Conservation (phyloP, 257 asterid species). For the Dorcoceras hygrometricum region DNA sequence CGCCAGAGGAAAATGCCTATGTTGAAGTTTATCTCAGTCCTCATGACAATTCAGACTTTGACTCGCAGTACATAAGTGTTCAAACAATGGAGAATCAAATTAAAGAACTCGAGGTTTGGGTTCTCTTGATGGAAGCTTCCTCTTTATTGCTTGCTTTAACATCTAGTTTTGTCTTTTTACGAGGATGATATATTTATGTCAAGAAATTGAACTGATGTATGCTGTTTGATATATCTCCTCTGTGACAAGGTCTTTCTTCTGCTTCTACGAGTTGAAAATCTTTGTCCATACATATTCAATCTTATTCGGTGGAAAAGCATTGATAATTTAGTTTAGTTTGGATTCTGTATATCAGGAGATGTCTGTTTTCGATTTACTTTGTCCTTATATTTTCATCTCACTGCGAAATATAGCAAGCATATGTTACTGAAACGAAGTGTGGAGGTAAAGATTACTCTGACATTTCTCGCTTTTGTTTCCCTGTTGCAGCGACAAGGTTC, state of each 20-base stretch:
- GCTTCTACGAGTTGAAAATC: background rate
- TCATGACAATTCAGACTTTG: constrained; percentile 34
- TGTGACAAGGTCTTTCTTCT: background rate
- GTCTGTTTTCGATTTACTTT: too few relatives aligned
- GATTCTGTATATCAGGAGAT: background rate
- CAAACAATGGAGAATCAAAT: constrained; percentile 75
- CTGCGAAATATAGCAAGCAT: background rate
- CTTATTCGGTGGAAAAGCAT: constrained; percentile 2
- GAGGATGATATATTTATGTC: background rate
- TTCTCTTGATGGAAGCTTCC: background rate
- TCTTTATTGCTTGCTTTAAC: background rate
- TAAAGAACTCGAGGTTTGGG: constrained; percentile 67
- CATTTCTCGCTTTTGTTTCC: constrained; percentile 13
- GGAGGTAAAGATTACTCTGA: constrained; percentile 6
- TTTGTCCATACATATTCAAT: background rate
- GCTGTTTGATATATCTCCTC: background rate
- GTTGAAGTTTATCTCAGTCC: constrained; percentile 44
- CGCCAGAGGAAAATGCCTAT: constrained; percentile 46
- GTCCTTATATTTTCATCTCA: constrained; percentile 7
- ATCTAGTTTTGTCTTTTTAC: background rate
- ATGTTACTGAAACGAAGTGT: background rate
- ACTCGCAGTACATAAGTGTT: constrained; percentile 44
- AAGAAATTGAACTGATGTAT: background rate
- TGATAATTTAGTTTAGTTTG: background rate
- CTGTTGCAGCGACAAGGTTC: constrained; percentile 64